phyloP scores from a whole-genome alignment of 257 asterid species.

The Agastache rugosa region DNA sequence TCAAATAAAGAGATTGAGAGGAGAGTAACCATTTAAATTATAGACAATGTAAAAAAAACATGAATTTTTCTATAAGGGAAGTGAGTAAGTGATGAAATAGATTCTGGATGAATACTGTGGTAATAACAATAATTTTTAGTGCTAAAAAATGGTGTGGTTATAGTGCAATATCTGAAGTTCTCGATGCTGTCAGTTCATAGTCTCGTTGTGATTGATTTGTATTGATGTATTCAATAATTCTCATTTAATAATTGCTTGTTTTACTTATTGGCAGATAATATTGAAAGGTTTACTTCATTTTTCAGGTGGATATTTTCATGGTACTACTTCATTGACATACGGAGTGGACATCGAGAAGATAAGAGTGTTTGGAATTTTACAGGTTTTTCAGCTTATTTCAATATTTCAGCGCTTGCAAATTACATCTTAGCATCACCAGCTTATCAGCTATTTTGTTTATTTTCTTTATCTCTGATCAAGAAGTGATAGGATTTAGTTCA shows the following conservation, averaged over 20 bases:
- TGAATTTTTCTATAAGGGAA: constrained; percentile 6
- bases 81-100: background rate
- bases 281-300: constrained; percentile 34
- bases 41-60: no score
- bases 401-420: constrained; percentile 1
- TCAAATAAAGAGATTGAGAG: background rate
- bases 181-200: background rate
- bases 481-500: background rate
- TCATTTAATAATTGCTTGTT: constrained; percentile 25
- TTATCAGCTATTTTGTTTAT: background rate
- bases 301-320: constrained; percentile 95
- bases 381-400: constrained; percentile 51
- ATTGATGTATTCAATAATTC: background rate
- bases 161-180: constrained; percentile 3
- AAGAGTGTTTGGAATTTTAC: constrained; percentile 80
- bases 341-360: constrained; percentile 82
- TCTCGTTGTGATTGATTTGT: constrained; percentile 21
- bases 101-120: background rate
- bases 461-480: constrained; percentile 17
- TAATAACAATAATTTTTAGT: background rate
- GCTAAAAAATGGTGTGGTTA: background rate
- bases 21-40: no score
- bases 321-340: constrained; percentile 76
- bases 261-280: constrained; percentile 27
- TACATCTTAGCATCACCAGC: constrained; percentile 20